Percentiles rank a stretch among this genome's conserved stretches.
These are phyloP conservation scores for Hericium coralloides DNA, from an alignment of 768 basidiomycete species.

Conservation along the genomic window DNA sequence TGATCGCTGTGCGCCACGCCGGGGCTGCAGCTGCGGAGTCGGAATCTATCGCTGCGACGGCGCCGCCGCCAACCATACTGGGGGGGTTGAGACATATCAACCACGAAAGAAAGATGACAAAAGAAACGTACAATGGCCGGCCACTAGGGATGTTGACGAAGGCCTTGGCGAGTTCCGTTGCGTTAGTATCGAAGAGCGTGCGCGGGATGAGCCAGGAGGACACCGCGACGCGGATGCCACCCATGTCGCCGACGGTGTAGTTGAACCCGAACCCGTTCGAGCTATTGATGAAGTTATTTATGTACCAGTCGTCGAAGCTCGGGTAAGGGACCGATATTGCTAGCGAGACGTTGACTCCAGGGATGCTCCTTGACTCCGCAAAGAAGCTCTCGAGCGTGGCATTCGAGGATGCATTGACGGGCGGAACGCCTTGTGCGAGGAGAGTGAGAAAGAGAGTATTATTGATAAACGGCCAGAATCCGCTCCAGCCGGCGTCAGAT, in stretches of 20 bases:
- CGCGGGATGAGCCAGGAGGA: neutral
- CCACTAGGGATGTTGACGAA: neutral
- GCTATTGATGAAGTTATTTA: neutral
- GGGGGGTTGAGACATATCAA: neutral
- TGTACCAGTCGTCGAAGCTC: neutral
- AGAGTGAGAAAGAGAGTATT: neutral
- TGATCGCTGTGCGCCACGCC: conserved; percentile 29
- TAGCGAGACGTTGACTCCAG: neutral
- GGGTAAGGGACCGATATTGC: neutral
- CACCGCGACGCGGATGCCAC: neutral
- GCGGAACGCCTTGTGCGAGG: neutral
- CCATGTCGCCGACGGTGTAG: neutral
- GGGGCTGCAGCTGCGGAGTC: conserved; percentile 36
- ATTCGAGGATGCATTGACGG: neutral
- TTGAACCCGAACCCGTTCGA: neutral
- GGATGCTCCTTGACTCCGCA: conserved; percentile 4
- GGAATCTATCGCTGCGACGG: conserved; percentile 28
- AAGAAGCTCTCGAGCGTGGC: neutral
- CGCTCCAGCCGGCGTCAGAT: conserved; percentile 1
- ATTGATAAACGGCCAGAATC: neutral
- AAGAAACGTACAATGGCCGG: neutral
- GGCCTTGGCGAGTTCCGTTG: neutral
- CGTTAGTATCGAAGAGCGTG: neutral
- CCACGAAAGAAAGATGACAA: too few relatives aligned
- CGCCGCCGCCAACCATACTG: conserved; percentile 38